phyloP scores from a whole-genome alignment of 495 filamentous ascomycete species.

The Aspergillus carlsbadensis region DNA sequence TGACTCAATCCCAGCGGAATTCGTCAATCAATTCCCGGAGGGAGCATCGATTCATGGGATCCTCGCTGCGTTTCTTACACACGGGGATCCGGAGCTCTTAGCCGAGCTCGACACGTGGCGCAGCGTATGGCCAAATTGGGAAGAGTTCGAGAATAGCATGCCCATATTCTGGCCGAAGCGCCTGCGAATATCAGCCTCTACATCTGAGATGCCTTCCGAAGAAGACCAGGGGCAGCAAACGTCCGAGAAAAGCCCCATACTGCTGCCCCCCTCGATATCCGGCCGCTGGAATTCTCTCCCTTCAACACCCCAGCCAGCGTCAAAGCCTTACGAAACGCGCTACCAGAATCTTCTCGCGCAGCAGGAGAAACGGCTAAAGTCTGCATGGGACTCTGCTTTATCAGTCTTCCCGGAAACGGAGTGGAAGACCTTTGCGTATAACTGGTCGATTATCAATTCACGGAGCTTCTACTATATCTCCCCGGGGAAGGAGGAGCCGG shows the following conservation, averaged over 20 bases:
- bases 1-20: conserved; percentile 51
- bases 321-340: conserved; percentile 15
- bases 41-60: conserved; percentile 61
- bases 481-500: conserved; percentile 42
- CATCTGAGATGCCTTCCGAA: not conserved
- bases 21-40: conserved; percentile 38
- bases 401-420: conserved; percentile 47
- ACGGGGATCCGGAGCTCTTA: conserved; percentile 27
- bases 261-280: conserved; percentile 34
- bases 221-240: not conserved
- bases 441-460: conserved; percentile 76
- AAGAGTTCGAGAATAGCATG: conserved; percentile 55
- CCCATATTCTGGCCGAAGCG: conserved; percentile 61
- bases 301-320: not conserved
- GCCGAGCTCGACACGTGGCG: conserved; percentile 51
- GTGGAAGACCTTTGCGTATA: conserved; percentile 55
- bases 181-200: conserved; percentile 22
- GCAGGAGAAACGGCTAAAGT: conserved; percentile 59
- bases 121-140: conserved; percentile 56
- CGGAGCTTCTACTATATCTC: conserved; percentile 69
- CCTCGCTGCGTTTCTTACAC: conserved; percentile 61
- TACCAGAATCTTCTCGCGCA: conserved; percentile 51
- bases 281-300: conserved; percentile 26
- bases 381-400: conserved; percentile 53
- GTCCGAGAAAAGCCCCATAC: not conserved